Percentiles rank a stretch among this genome's conserved stretches.
Conservation (phyloP, 2,329 filamentous ascomycete genomes). For the Camptophora hylomeconis region DNA sequence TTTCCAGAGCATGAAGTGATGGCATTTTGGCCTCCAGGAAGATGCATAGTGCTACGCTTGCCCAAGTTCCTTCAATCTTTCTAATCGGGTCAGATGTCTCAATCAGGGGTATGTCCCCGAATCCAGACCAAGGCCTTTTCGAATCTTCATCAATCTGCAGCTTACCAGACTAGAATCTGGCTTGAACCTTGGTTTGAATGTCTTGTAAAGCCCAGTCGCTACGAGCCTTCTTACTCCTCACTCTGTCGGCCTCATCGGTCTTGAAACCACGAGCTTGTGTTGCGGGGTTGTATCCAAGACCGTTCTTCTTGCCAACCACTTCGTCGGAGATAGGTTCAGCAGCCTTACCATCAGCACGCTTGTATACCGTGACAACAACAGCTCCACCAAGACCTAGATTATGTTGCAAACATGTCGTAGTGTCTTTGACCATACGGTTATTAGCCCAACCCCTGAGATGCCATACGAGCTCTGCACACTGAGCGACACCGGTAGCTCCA, state of each 20-base stretch:
- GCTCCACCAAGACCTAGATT: conserved; percentile 88
- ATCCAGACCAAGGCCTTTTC: no score
- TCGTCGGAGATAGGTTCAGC: conserved; percentile 48
- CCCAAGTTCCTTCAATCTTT: no score
- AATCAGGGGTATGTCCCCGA: no score
- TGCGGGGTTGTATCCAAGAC: conserved; percentile 82
- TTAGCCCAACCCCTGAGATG: conserved; percentile 93
- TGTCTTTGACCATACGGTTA: conserved; percentile 60
- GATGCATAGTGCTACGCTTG: no score
- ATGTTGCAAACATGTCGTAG: conserved; percentile 69
- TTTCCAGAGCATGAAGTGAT: no score
- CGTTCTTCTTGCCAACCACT: conserved; percentile 51
- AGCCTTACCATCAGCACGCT: conserved; percentile 61
- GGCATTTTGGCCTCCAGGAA: no score
- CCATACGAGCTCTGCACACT: conserved; percentile 92
- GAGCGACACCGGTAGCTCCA: conserved; percentile 79
- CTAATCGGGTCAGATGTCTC: no score
- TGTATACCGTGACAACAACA: conserved; percentile 80
- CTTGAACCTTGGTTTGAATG: conserved; percentile 58
- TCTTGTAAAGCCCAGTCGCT: conserved; percentile 71
- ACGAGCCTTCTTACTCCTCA: conserved; percentile 55
- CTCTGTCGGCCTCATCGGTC: conserved; percentile 53
- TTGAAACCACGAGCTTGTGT: conserved; percentile 83
- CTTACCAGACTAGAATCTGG: conserved; percentile 42
- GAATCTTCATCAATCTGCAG: no score